Evolutionary conservation across 805 yeast species (phyloP).

Genomic region (Saccharomycopsis fodiens): DNA sequence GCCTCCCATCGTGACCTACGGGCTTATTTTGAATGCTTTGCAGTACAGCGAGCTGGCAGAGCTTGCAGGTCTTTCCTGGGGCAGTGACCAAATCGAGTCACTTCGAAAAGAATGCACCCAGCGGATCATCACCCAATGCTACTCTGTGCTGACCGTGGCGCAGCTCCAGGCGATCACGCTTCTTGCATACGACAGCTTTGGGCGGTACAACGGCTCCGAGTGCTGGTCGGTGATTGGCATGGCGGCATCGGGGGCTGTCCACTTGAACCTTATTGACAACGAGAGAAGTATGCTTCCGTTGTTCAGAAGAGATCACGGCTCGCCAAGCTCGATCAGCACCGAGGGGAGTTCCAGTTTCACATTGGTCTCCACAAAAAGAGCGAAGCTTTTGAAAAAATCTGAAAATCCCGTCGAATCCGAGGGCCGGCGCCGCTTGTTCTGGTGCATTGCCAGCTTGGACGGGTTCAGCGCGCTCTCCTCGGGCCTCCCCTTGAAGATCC

Average conservation of each 20-base stretch:
- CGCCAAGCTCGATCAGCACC: neutral
- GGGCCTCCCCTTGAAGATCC: neutral
- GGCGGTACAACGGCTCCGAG: neutral
- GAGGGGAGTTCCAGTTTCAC: neutral
- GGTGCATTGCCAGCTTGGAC: neutral
- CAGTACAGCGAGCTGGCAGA: neutral
- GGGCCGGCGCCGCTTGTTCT: neutral
- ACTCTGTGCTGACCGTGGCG: neutral
- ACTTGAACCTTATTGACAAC: neutral
- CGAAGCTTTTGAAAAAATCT: neutral
- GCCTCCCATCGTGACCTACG: neutral
- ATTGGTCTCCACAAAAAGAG: neutral
- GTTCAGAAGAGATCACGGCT: neutral
- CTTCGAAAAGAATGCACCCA: neutral
- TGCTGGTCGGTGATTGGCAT: conserved; percentile 2
- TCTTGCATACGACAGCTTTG: neutral
- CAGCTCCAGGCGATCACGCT: neutral
- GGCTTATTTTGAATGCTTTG: neutral
- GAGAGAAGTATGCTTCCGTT: neutral
- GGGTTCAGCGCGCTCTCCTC: neutral
- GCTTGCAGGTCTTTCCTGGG: neutral
- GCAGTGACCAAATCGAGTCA: neutral
- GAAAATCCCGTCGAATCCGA: neutral
- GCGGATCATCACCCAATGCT: neutral
- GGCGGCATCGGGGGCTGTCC: conserved; percentile 5